These are phyloP conservation scores for Euphorbia peplus DNA, from an alignment of 345 rosid species.

Conservation along the genomic window DNA sequence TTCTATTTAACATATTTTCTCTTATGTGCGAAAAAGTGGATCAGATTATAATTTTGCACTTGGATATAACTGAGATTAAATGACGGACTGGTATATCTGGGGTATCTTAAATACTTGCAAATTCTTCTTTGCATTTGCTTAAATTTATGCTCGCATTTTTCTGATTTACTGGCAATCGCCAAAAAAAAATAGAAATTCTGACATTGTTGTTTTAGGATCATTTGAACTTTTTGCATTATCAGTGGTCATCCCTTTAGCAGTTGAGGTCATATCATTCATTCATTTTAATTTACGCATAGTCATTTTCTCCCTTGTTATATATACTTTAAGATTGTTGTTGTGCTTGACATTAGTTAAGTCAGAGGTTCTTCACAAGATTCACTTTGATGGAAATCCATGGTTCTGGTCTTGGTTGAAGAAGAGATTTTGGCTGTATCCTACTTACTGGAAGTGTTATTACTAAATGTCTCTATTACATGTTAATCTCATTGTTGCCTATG, in stretches of 20 bases:
- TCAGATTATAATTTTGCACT: background rate
- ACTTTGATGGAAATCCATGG: conserved; percentile 49
- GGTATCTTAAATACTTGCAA: background rate
- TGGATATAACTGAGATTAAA: background rate
- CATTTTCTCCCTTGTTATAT: background rate
- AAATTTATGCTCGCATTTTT: background rate
- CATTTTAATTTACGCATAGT: background rate
- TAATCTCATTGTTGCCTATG: background rate
- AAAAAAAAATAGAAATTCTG: background rate
- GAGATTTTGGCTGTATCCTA: conserved; percentile 55
- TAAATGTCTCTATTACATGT: conserved; percentile 9
- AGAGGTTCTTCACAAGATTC: conserved; percentile 47
- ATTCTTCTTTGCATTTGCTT: background rate
- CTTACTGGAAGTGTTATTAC: conserved; percentile 17
- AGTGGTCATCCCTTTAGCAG: background rate
- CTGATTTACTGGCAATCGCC: background rate
- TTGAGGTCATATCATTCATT: background rate
- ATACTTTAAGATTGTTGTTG: conserved; percentile 24
- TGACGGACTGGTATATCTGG: background rate
- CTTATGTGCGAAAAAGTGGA: background rate
- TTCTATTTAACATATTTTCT: background rate
- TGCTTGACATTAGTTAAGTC: conserved; percentile 51
- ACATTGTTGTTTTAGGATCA: background rate
- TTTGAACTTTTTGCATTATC: background rate
- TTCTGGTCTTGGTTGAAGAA: conserved; percentile 43